Evolutionary conservation across 148 eudicot species (phyloP).

Genomic region (Rhododendron vialii): DNA sequence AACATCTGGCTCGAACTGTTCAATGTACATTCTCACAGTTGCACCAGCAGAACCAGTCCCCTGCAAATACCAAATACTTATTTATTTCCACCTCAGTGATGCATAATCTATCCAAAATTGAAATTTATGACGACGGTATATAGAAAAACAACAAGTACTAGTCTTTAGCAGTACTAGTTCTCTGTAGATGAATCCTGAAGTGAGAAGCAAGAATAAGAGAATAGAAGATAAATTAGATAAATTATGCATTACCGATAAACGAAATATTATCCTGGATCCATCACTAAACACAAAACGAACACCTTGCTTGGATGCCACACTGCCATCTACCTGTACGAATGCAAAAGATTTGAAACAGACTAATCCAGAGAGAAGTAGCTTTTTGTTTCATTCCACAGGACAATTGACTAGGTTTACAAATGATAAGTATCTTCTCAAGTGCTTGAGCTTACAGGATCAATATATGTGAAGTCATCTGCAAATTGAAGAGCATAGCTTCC

Average conservation of each 20-base stretch:
- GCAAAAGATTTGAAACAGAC: background rate
- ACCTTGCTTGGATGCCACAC: slow-evolving; percentile 91
- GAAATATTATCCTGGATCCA: slow-evolving; percentile 91
- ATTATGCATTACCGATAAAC: slow-evolving; percentile 59
- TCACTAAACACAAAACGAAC: slow-evolving; percentile 90
- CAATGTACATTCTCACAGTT: slow-evolving; percentile 79
- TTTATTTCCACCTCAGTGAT: background rate
- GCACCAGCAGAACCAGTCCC: slow-evolving; percentile 99
- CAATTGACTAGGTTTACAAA: background rate
- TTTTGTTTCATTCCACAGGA: background rate
- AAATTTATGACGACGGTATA: background rate
- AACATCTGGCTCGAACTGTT: slow-evolving; percentile 85
- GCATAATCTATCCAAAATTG: background rate
- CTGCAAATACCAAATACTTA: slow-evolving; percentile 33
- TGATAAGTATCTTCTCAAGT: background rate
- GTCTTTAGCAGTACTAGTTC: background rate
- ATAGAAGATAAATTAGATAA: background rate
- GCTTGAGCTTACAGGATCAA: slow-evolving; percentile 76
- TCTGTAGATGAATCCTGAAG: background rate
- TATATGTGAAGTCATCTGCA: slow-evolving; percentile 91
- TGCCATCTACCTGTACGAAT: slow-evolving; percentile 70
- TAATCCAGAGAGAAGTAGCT: background rate
- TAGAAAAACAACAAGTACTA: background rate
- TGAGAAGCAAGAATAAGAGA: background rate
- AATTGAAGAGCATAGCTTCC: slow-evolving; percentile 70